Evolutionary conservation across 2,329 filamentous ascomycete genomes (phyloP), one percentile per base, ranked within the genome.

Genomic region (Pestalotiopsis sp.): DNA sequence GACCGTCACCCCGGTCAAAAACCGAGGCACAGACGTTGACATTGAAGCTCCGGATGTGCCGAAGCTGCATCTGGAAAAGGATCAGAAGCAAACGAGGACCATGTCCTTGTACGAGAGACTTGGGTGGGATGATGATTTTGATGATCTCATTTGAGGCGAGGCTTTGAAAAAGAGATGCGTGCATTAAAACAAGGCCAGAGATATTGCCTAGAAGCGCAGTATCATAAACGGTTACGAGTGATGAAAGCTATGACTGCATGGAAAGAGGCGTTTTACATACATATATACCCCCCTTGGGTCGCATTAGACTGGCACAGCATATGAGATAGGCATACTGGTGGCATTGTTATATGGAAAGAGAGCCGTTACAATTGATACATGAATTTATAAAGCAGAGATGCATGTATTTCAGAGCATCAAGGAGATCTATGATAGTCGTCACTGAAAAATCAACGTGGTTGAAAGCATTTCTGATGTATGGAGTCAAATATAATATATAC

Each of bases 111-210:
- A 86, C 72, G 81, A 87, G 73, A 80, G 80, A 71, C 76, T 90
- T 57, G 87, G 88, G 60, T 90, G 88, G 88, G 86, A 89, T 73
- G 83, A 88, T 69, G 86, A 89, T 70, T 80, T 83, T 69, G 76
- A 82, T 75, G 84, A 88, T 23, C 67, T 78, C 41, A 66, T 69
- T 57, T 71, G 56, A 65, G 20, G 14, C 31, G 13, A 17, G 27
- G 11, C 17, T 5, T 39, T 39, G 36, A 5, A 17, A 14, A 6
- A 62, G 27, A 41, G 12, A 17, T 36, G 14, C 9, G 17, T 39
- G 36, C n/a, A 39, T 41, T 17, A 25, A 7, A 36, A 20, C n/a
- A 27, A 27, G 27, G 59, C 14, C 31, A 5, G 5, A 20, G 11
- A 41, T n/a, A 62, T 12, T 23, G 27, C 38, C 65, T 9, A 14